These are phyloP conservation scores for Penicillium janthinellum DNA, from an alignment of 2,329 filamentous ascomycete species.

Conservation along the genomic window DNA sequence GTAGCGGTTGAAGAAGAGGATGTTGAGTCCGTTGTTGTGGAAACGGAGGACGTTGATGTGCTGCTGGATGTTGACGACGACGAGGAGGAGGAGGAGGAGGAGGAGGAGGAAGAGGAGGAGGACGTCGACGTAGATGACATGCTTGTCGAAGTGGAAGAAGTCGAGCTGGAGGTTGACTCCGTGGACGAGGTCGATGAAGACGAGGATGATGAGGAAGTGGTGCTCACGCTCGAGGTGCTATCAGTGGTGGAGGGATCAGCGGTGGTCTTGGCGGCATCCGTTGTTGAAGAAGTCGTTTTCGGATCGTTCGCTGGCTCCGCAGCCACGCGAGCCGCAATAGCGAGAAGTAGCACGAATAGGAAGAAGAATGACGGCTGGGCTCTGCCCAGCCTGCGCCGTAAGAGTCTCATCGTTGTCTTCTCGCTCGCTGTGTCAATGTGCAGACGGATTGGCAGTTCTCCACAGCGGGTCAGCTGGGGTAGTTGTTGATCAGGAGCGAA, in stretches of 20 bases:
- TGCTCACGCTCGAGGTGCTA: constrained; percentile 22
- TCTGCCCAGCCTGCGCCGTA: constrained; percentile 17
- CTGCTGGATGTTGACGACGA: constrained; percentile 19
- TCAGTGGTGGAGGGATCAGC: constrained; percentile 27
- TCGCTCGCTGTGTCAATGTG: constrained; percentile 13
- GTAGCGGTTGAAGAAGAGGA: constrained; percentile 57
- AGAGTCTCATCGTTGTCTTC: constrained; percentile 20
- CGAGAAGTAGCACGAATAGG: constrained; percentile 19
- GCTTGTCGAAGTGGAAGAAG: constrained; percentile 19
- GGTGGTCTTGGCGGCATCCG: constrained; percentile 25
- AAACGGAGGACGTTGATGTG: constrained; percentile 28
- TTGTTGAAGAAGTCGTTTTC: constrained; percentile 15
- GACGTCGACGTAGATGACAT: constrained; percentile 23
- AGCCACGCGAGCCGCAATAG: constrained; percentile 20
- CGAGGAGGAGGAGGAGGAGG: constrained; percentile 26
- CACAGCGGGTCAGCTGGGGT: constrained; percentile 27
- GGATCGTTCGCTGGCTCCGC: constrained; percentile 22
- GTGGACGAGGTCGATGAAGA: constrained; percentile 19
- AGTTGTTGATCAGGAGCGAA: constrained; percentile 18
- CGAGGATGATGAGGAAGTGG: constrained; percentile 15
- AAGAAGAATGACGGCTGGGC: constrained; percentile 19
- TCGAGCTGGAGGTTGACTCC: constrained; percentile 8
- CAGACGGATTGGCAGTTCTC: constrained; percentile 23
- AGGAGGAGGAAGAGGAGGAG: constrained; percentile 15
- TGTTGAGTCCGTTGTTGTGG: constrained; percentile 39